Evolutionary conservation across 1,284 basidiomycete genomes (phyloP).

Genomic region (Baeospora myosura): DNA sequence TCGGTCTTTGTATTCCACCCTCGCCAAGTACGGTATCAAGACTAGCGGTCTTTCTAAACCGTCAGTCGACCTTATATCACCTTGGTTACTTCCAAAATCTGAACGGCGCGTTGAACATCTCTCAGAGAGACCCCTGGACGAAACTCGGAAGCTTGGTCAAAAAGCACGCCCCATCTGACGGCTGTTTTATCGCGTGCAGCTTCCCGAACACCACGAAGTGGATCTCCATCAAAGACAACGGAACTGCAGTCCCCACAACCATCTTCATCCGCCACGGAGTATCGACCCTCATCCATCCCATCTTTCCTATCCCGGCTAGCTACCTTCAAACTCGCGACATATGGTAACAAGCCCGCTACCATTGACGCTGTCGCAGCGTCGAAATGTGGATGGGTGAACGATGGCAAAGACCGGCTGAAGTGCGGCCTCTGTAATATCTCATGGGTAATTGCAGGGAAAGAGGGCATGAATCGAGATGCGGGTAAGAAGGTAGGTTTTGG

Average conservation of each 20-base stretch:
- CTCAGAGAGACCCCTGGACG: not conserved
- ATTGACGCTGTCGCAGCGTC: conserved; percentile 73
- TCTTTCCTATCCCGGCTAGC: conserved; percentile 66
- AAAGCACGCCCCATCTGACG: conserved; percentile 57
- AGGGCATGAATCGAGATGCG: conserved; percentile 64
- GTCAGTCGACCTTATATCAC: conserved; percentile 13
- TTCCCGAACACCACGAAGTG: no score
- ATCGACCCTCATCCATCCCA: conserved; percentile 65
- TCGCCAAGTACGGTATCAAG: conserved; percentile 67
- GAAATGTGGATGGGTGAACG: conserved; percentile 72
- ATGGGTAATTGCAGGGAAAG: conserved; percentile 62
- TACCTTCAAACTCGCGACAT: conserved; percentile 71
- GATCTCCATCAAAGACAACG: no score
- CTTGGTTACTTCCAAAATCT: conserved; percentile 13
- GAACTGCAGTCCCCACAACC: conserved; percentile 34
- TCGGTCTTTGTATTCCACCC: conserved; percentile 63
- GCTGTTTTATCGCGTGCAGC: conserved; percentile 61
- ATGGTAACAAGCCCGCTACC: conserved; percentile 63
- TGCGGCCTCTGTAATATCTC: conserved; percentile 64
- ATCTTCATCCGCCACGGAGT: conserved; percentile 44
- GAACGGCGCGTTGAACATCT: conserved; percentile 5
- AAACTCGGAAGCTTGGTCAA: conserved; percentile 30
- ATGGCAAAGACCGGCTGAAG: conserved; percentile 66
- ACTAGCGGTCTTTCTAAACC: conserved; percentile 31
- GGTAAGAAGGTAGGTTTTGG: conserved; percentile 44